A percentile compares a stretch with the other conserved stretches of the same genome.
Evolutionary conservation across 2,329 filamentous ascomycete genomes (phyloP).

Genomic region (Sporothrix brunneoviolacea): DNA sequence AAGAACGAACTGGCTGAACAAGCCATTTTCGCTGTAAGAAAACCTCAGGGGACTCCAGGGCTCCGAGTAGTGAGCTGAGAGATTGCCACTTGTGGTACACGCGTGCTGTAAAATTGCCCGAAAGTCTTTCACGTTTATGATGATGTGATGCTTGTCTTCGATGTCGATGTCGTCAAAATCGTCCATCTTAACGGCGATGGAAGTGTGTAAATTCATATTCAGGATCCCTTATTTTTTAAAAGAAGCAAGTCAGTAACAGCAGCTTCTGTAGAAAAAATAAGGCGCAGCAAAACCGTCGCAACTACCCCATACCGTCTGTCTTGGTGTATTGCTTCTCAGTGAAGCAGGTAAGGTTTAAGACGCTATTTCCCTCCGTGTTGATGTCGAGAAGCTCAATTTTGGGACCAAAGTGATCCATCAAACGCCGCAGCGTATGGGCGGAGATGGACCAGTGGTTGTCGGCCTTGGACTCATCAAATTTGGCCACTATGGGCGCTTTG

Average conservation of each 20-base stretch:
- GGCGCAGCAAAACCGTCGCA: no score
- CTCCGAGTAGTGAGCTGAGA: constrained; percentile 63
- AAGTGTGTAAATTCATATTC: constrained; percentile 74
- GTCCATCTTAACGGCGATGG: constrained; percentile 67
- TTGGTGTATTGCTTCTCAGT: constrained; percentile 67
- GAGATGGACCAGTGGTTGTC: constrained; percentile 67
- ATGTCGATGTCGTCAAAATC: constrained; percentile 72
- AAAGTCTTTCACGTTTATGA: constrained; percentile 78
- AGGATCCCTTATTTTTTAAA: constrained; percentile 48
- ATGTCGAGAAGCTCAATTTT: constrained; percentile 77
- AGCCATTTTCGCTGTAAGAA: constrained; percentile 60
- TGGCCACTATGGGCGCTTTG: constrained; percentile 66
- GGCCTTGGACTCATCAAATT: constrained; percentile 62
- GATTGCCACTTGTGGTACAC: constrained; percentile 57
- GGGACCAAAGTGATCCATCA: constrained; percentile 74
- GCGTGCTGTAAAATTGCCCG: constrained; percentile 72
- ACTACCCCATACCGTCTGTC: constrained; percentile 49
- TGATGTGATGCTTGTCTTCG: constrained; percentile 69
- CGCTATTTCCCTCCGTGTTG: constrained; percentile 64
- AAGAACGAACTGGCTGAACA: constrained; percentile 70
- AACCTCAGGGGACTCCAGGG: constrained; percentile 68
- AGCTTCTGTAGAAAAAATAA: no score
- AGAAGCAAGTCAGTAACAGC: neutral
- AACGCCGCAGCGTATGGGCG: constrained; percentile 62
- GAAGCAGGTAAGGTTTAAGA: constrained; percentile 72